Evolutionary conservation across 345 rosid genomes (phyloP).

Genomic region (Salix udensis): DNA sequence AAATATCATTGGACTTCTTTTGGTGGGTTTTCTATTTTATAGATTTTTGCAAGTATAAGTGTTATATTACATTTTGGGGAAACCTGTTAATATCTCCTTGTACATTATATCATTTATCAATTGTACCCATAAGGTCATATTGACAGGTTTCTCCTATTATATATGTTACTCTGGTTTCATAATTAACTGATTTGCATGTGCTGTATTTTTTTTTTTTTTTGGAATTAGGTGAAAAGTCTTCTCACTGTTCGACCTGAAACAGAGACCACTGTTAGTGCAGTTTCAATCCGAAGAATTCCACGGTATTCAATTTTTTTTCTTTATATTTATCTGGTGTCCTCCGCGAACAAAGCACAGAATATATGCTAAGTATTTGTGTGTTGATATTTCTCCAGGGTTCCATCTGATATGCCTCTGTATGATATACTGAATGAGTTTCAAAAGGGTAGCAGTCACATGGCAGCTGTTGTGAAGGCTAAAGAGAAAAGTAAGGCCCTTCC

Average conservation of each 20-base stretch:
- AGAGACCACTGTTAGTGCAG: constrained; percentile 85
- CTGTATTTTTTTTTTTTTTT: constrained; percentile 9
- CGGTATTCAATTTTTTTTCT: constrained; percentile 37
- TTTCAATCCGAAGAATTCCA: constrained; percentile 89
- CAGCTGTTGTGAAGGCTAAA: constrained; percentile 85
- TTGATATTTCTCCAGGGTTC: constrained; percentile 58
- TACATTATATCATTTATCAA: neutral
- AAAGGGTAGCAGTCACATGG: constrained; percentile 99
- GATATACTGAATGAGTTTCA: constrained; percentile 97
- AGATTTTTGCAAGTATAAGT: constrained; percentile 1
- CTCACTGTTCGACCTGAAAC: constrained; percentile 96
- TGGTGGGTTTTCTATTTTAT: constrained; percentile 47
- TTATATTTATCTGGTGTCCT: neutral
- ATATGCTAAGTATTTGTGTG: constrained; percentile 11
- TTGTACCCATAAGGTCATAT: neutral
- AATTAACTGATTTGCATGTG: constrained; percentile 2
- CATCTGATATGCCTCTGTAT: constrained; percentile 92
- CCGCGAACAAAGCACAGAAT: neutral
- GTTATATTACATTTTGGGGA: neutral
- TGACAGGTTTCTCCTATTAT: neutral
- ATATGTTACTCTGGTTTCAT: neutral
- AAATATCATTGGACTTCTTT: constrained; percentile 82
- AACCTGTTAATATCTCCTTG: neutral
- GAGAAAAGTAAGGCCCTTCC: constrained; percentile 49
- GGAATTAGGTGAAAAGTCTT: constrained; percentile 79